These are phyloP conservation scores for Aspergillus sp. DNA, from an alignment of 2,329 filamentous ascomycete species.

Conservation along the genomic window DNA sequence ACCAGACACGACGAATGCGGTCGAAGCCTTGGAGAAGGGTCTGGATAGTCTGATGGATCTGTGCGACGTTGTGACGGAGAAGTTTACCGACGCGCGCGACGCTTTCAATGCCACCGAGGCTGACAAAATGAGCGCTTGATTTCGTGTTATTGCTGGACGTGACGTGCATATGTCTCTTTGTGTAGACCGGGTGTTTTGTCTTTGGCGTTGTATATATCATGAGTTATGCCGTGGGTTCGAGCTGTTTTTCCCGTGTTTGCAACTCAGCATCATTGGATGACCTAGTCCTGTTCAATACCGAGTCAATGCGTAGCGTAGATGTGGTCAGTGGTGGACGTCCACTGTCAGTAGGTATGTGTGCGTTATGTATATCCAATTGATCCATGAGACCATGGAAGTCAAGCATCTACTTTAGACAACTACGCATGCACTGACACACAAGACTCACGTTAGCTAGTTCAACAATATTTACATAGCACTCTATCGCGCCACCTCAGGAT, in stretches of 20 bases:
- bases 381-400: background rate
- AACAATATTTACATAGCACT: constrained; percentile 38
- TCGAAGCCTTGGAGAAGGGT: constrained; percentile 86
- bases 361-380: too few species aligned
- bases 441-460: constrained; percentile 23
- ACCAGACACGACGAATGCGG: constrained; percentile 72
- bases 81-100: constrained; percentile 71
- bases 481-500: constrained; percentile 19
- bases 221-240: constrained; percentile 3
- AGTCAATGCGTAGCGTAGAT: too few species aligned
- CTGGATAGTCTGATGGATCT: constrained; percentile 84
- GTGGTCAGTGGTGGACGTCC: too few species aligned
- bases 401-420: background rate
- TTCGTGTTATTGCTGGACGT: background rate
- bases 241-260: constrained; percentile 1
- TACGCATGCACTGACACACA: too few species aligned
- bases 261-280: background rate
- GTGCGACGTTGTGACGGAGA: constrained; percentile 89
- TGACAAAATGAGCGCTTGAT: constrained; percentile 33
- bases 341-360: too few species aligned
- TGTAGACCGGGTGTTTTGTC: constrained; percentile 13
- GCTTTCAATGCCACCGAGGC: constrained; percentile 50
- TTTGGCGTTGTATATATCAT: constrained; percentile 5
- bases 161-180: constrained; percentile 1
- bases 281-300: too few species aligned